phyloP scores from a whole-genome alignment of 2,329 filamentous ascomycete genomes.

The Penicillium thymicola region DNA sequence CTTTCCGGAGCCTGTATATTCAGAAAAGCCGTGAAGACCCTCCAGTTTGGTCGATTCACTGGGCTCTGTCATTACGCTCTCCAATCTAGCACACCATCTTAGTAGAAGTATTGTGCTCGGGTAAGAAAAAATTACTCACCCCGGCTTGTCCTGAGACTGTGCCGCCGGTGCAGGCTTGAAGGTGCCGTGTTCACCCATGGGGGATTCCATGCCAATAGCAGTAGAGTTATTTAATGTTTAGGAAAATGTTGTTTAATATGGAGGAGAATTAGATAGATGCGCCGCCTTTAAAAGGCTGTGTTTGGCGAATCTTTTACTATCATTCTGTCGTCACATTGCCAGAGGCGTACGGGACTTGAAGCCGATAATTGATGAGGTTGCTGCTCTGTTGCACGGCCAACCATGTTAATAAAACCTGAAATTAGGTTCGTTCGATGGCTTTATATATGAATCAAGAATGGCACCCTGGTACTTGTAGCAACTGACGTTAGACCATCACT shows the following conservation, averaged over 20 bases:
- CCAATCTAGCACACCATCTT: constrained; percentile 1
- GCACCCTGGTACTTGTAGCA: not conserved
- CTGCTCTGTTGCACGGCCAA: not conserved
- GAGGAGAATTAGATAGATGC: not conserved
- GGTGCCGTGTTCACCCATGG: constrained; percentile 22
- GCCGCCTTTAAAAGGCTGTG: not conserved
- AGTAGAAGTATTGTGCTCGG: not conserved
- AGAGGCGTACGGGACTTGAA: constrained; percentile 6
- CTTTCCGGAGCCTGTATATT: constrained; percentile 49
- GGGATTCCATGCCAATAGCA: constrained; percentile 19
- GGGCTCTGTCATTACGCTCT: constrained; percentile 25
- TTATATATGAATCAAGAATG: not conserved
- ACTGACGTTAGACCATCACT: not conserved
- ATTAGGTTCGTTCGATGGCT: not conserved
- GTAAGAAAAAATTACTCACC: constrained; percentile 18
- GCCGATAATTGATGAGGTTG: not conserved
- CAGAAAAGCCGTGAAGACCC: constrained; percentile 23
- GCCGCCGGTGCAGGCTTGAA: constrained; percentile 23
- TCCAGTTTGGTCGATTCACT: constrained; percentile 38
- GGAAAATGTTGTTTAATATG: too few relatives aligned
- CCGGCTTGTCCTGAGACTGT: constrained; percentile 29
- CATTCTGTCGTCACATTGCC: constrained; percentile 28
- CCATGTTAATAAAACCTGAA: not conserved
- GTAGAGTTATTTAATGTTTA: too few relatives aligned
- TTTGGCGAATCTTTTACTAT: not conserved